A percentile compares a stretch with the other conserved stretches of the same genome.
Conservation (phyloP, 805 yeast species). For the Teunomyces tritomae region DNA sequence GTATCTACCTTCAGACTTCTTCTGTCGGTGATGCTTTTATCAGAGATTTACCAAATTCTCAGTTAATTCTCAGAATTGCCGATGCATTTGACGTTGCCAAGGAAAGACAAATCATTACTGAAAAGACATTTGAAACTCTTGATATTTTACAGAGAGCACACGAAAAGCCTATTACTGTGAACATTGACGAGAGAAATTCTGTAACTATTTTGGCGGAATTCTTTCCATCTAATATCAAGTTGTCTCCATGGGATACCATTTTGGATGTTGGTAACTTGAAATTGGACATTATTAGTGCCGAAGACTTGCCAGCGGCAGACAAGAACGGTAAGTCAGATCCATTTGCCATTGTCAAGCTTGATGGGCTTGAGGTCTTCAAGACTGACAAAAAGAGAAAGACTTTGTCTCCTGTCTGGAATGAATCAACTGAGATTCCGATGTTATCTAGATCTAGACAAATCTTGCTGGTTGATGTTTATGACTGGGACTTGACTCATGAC, state of each 20-base stretch:
- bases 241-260: constrained; percentile 60
- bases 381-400: constrained; percentile 65
- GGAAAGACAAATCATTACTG: constrained; percentile 50
- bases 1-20: constrained; percentile 40
- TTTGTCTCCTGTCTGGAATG: constrained; percentile 76
- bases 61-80: constrained; percentile 54
- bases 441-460: constrained; percentile 59
- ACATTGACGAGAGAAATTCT: constrained; percentile 36
- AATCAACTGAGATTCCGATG: constrained; percentile 55
- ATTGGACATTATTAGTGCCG: constrained; percentile 57
- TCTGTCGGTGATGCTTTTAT: constrained; percentile 61
- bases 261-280: constrained; percentile 65
- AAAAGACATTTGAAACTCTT: constrained; percentile 47
- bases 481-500: constrained; percentile 78
- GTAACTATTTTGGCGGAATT: constrained; percentile 55
- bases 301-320: constrained; percentile 56
- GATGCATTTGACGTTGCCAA: constrained; percentile 47
- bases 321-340: constrained; percentile 81
- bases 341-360: constrained; percentile 48
- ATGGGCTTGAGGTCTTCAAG: constrained; percentile 53
- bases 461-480: constrained; percentile 52
- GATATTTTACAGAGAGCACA: constrained; percentile 54
- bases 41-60: constrained; percentile 68
- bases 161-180: constrained; percentile 44
- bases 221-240: constrained; percentile 53